Evolutionary conservation across 768 basidiomycete species (phyloP), one percentile per base, ranked within the genome.

Genomic region (Boletus edulis): DNA sequence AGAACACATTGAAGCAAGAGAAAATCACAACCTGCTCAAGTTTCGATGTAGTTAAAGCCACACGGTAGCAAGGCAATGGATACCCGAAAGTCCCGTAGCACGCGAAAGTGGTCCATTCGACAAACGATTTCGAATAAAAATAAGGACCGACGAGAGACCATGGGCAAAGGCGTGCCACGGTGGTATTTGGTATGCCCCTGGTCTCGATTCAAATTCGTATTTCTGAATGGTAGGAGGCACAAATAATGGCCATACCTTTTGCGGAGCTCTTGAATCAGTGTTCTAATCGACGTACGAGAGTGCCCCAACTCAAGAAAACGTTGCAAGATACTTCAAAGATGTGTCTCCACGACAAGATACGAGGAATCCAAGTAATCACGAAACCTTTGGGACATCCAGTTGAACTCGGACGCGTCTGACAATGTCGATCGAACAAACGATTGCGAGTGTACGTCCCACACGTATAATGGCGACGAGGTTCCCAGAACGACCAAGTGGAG

Each of bases 281-380:
- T 49, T 93, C 89, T 8, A 92, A 63, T 20, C 91, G 80, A 43
- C 89, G 81, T 38, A 88, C 65, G 3, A 85, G 67, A 1, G 82
- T 83, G 8, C 91, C 91, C 91, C 46, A 93, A 84, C 8, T 74
- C 77, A 31, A 89, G 56, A 67, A 92, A 92, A 7, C 85, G 78
- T 37, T 73, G 69, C 22, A 84, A 67, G 7, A 87, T 65, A 67
- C 89, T 91, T 55, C 17, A 24, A 47, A 2, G 24, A 52, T 24
- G 11, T 8, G 41, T 64, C 29, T 56, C 32, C 18, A 58, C 32
- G 31, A 13, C 44, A 39, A 11, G 40, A 29, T 15, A 46, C 40
- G 24, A 38, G 15, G 27, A 20, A 42, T 13, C 42, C 17, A 27
- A 71, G 40, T 29, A 12, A 48, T 51, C 12, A 46, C 63, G 27